A percentile compares a stretch with the other conserved stretches of the same genome.
phyloP scores from a whole-genome alignment of 352 stramenopile genomes.

The Bremia lactucae region DNA sequence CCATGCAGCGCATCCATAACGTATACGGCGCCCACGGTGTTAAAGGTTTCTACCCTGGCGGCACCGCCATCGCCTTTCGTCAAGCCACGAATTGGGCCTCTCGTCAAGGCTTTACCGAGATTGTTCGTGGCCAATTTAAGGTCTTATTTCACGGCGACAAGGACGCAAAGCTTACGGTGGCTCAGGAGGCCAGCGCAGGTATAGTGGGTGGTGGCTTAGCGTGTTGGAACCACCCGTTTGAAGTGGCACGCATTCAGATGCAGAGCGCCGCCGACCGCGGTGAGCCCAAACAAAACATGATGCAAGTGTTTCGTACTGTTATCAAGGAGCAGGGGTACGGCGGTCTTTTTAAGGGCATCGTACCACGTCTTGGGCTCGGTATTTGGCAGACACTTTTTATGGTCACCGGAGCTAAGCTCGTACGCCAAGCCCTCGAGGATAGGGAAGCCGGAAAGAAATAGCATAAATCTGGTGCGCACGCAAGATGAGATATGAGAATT shows the following conservation, averaged over 20 bases:
- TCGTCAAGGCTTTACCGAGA: constrained; percentile 85
- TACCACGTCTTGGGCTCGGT: constrained; percentile 72
- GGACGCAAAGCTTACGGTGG: constrained; percentile 82
- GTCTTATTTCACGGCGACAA: constrained; percentile 71
- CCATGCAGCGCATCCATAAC: constrained; percentile 68
- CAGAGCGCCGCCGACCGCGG: constrained; percentile 81
- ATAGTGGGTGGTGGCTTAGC: constrained; percentile 79
- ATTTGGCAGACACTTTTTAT: constrained; percentile 91
- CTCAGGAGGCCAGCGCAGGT: constrained; percentile 75
- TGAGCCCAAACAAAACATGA: constrained; percentile 85
- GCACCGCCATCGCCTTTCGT: constrained; percentile 85
- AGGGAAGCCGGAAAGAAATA: constrained; percentile 31
- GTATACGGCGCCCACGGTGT: constrained; percentile 79
- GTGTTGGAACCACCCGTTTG: constrained; percentile 90
- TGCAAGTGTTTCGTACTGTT: constrained; percentile 82
- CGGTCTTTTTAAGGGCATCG: constrained; percentile 87
- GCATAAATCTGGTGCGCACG: no score
- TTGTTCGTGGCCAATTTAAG: constrained; percentile 79
- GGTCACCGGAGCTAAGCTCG: constrained; percentile 86
- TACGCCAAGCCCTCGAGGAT: constrained; percentile 76
- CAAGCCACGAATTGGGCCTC: constrained; percentile 89
- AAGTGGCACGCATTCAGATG: constrained; percentile 89
- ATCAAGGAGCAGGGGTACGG: constrained; percentile 72
- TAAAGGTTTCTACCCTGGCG: constrained; percentile 87
- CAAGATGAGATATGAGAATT: no score